These are phyloP conservation scores for Candida smagusa DNA, from an alignment of 1,139 yeast species.

Conservation along the genomic window DNA sequence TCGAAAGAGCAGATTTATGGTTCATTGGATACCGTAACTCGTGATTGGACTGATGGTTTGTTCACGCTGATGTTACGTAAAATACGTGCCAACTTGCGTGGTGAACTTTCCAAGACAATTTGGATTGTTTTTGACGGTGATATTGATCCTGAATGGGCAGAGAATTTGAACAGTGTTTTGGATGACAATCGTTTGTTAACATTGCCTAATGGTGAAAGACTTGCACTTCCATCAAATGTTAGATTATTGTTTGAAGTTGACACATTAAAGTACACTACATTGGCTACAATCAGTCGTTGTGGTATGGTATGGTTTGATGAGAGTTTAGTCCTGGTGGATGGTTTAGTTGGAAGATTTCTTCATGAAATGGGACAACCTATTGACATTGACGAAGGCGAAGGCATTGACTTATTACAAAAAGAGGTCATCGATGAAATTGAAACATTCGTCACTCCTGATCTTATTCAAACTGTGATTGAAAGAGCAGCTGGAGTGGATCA, in stretches of 20 bases:
- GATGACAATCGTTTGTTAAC: conserved; percentile 85
- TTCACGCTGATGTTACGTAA: conserved; percentile 67
- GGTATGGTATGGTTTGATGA: conserved; percentile 78
- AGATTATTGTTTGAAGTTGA: conserved; percentile 77
- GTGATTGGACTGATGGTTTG: conserved; percentile 93
- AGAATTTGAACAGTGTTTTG: conserved; percentile 81
- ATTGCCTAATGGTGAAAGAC: conserved; percentile 85
- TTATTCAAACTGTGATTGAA: conserved; percentile 7
- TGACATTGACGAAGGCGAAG: conserved; percentile 3
- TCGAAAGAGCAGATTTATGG: conserved; percentile 72
- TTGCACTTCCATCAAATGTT: conserved; percentile 62
- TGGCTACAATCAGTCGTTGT: conserved; percentile 91
- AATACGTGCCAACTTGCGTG: conserved; percentile 55
- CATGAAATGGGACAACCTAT: conserved; percentile 18
- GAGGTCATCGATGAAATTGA: background rate
- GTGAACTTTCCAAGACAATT: conserved; percentile 52
- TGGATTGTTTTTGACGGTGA: conserved; percentile 95
- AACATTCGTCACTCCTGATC: conserved; percentile 6
- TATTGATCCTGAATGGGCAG: conserved; percentile 93
- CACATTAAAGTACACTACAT: conserved; percentile 64
- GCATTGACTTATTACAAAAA: background rate
- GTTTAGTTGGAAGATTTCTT: conserved; percentile 19
- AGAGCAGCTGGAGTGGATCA: conserved; percentile 34
- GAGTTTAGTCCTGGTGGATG: conserved; percentile 19
- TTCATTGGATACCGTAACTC: conserved; percentile 63